Conservation (phyloP, 2,329 filamentous ascomycete genomes). For the Diaporthe capsici region DNA sequence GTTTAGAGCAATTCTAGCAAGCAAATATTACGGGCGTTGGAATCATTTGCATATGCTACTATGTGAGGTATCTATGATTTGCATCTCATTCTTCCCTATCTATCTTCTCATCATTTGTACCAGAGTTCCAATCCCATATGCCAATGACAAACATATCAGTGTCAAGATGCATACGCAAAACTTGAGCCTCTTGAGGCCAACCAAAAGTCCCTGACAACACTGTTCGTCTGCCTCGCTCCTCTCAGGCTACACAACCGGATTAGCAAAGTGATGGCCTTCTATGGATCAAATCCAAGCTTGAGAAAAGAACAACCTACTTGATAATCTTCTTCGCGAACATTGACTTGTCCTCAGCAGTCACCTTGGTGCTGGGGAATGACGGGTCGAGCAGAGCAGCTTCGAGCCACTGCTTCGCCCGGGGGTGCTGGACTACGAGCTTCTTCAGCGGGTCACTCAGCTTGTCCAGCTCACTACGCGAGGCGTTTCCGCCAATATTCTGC, state of each 20-base stretch:
- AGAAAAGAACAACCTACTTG: slow-evolving; percentile 59
- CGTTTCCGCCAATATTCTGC: slow-evolving; percentile 77
- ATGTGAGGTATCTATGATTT: slow-evolving; percentile 35
- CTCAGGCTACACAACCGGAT: slow-evolving; percentile 63
- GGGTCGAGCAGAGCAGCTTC: slow-evolving; percentile 69
- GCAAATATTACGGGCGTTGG: neutral
- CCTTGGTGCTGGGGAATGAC: slow-evolving; percentile 71
- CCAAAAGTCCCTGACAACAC: slow-evolving; percentile 81
- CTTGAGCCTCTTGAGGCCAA: slow-evolving; percentile 73
- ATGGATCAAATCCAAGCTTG: slow-evolving; percentile 15
- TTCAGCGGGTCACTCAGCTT: slow-evolving; percentile 79
- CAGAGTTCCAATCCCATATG: too few species aligned
- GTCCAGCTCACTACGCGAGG: slow-evolving; percentile 80
- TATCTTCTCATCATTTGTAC: neutral
- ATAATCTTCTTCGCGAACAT: slow-evolving; percentile 77
- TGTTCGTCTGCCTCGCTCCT: slow-evolving; percentile 74
- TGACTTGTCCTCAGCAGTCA: slow-evolving; percentile 71
- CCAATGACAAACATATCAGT: neutral
- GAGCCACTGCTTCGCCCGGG: slow-evolving; percentile 72
- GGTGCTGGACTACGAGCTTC: slow-evolving; percentile 72
- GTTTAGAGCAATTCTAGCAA: neutral
- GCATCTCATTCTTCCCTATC: slow-evolving; percentile 13
- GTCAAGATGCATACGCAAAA: slow-evolving; percentile 72
- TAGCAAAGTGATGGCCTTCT: neutral
- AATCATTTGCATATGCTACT: neutral